Base-by-base conservation (phyloP, 1,284 basidiomycete genomes). In the Sanghuangporus sanghuang region DNA sequence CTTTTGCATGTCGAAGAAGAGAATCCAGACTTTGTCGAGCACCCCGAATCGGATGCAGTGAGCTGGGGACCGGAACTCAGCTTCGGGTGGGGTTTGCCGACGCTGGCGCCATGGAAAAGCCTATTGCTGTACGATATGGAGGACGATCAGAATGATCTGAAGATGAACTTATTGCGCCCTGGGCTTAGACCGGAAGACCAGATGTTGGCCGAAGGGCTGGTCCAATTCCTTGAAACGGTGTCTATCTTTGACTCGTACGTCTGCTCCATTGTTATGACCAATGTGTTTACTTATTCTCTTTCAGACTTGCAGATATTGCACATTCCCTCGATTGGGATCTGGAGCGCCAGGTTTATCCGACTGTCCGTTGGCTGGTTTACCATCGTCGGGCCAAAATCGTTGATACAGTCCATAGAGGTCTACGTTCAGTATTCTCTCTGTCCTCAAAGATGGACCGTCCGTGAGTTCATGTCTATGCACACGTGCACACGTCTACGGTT, bases 31-130 rank as follows among this genome's bases (percentile, higher is more conserved):
- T 71, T 71, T 14, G 72, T 77, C 2, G 76, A 79, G 35, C 71
- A 72, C 38, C 76, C 75, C 23, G 83, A 83, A 48, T 85, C 86
- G 38, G 83, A 81, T 53, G 77, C 79, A 42, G 82, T 80, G 59
- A 74, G 78, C 5, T 90, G 90, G 90, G 87, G 86, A n/a, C 78
- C 78, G 32, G 86, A 88, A 57, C 79, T 90, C 75, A 80, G 75
- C 68, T 78, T 85, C 65, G 89, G 88, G 1, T 90, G 89, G 86
- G 79, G 81, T 48, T 77, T 92, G 0, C 89, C 90, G 6, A 77
- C 83, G 9, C 78, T 98, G 9, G 81, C 87, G n/a, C 95, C 96
- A 3, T 98, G 96, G 96, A 95, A 96, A 73, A 92, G 93, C 36
- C 74, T 98, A 18, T 76, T 98, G 5, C 74, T 97, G 36, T 88